Conservation (phyloP, 1,139 yeast genomes). For the Cylindricascospora bacillispora region DNA sequence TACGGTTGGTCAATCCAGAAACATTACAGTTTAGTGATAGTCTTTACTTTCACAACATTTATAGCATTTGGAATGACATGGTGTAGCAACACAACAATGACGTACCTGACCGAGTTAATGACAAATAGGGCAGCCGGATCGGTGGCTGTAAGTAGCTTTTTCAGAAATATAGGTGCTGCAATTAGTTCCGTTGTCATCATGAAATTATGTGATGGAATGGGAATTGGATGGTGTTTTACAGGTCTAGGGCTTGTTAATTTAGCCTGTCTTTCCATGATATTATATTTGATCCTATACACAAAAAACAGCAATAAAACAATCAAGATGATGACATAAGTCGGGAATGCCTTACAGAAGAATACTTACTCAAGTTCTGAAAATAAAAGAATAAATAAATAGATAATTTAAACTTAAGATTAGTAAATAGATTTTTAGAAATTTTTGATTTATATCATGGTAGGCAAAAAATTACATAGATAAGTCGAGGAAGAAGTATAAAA, state of each 20-base stretch:
- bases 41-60: constrained; percentile 35
- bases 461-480: too few relatives aligned
- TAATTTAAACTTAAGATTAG: too few relatives aligned
- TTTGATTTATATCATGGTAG: too few relatives aligned
- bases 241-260: constrained; percentile 37
- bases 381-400: too few relatives aligned
- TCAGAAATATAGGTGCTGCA: constrained; percentile 46
- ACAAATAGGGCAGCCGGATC: constrained; percentile 41
- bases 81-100: constrained; percentile 45
- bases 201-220: constrained; percentile 32
- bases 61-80: constrained; percentile 47
- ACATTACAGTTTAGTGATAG: constrained; percentile 32
- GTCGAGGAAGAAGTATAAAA: too few relatives aligned
- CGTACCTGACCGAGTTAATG: constrained; percentile 43
- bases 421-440: too few relatives aligned
- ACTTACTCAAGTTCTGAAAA: too few relatives aligned
- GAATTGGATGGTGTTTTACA: constrained; percentile 49
- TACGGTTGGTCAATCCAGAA: constrained; percentile 44
- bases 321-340: too few relatives aligned
- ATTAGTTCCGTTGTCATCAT: constrained; percentile 39
- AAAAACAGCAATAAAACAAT: not conserved
- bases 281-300: constrained; percentile 9
- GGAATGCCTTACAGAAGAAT: too few relatives aligned
- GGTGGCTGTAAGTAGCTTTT: constrained; percentile 44
- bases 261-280: constrained; percentile 17